Conservation (phyloP, 2,329 filamentous ascomycete species). For the Aspergillus sp. region DNA sequence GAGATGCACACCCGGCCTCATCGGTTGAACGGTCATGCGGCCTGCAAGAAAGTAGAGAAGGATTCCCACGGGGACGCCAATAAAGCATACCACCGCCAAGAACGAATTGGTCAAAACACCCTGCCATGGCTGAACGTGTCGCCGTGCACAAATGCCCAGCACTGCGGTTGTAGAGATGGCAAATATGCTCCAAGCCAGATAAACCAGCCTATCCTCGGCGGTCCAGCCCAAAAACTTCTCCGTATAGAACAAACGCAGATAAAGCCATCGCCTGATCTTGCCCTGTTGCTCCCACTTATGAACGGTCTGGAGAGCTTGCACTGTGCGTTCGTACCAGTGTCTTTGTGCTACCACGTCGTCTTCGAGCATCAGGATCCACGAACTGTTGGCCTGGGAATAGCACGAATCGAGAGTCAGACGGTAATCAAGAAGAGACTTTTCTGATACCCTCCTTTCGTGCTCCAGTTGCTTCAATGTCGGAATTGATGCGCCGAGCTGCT, state of each 20-base stretch:
- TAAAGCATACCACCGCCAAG: slow-evolving; percentile 20
- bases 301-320: slow-evolving; percentile 31
- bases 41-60: slow-evolving; percentile 38
- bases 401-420: slow-evolving; percentile 37
- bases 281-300: slow-evolving; percentile 14
- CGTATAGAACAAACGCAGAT: slow-evolving; percentile 43
- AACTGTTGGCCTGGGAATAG: slow-evolving; percentile 28
- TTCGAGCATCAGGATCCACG: slow-evolving; percentile 42
- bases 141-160: slow-evolving; percentile 12
- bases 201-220: slow-evolving; percentile 32
- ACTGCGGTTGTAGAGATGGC: slow-evolving; percentile 12
- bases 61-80: slow-evolving; percentile 25
- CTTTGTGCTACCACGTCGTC: slow-evolving; percentile 43
- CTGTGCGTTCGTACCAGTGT: slow-evolving; percentile 40
- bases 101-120: slow-evolving; percentile 16
- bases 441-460: slow-evolving; percentile 16
- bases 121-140: slow-evolving; percentile 9
- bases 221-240: slow-evolving; percentile 44
- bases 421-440: slow-evolving; percentile 42
- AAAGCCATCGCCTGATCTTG: slow-evolving; percentile 25
- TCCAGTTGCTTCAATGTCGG: slow-evolving; percentile 10
- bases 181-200: slow-evolving; percentile 28
- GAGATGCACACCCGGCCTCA: slow-evolving; percentile 30
- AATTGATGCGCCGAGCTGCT: slow-evolving; percentile 16
- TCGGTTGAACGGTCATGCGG: slow-evolving; percentile 32